Evolutionary conservation across 1,284 basidiomycete genomes (phyloP).

Genomic region (Heterobasidion irregulare): DNA sequence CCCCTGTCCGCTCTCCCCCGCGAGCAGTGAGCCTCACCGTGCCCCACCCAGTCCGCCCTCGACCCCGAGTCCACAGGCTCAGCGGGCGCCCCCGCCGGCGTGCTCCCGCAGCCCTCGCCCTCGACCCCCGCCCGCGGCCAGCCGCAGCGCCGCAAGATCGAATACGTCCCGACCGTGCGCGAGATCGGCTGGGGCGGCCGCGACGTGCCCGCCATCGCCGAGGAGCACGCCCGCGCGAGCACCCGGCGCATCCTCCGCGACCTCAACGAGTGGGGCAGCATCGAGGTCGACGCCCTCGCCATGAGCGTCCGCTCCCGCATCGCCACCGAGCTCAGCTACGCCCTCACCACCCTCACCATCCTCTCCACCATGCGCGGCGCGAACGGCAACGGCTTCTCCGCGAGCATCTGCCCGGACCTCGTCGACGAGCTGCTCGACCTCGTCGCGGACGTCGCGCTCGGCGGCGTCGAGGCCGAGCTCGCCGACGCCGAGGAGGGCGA

Average conservation of each 20-base stretch:
- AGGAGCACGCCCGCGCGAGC: slow-evolving; percentile 41
- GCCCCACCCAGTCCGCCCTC: slow-evolving; percentile 6
- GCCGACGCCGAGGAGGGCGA: slow-evolving; percentile 7
- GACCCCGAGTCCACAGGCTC: slow-evolving; percentile 8
- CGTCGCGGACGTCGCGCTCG: slow-evolving; percentile 77
- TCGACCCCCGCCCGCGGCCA: slow-evolving; percentile 14
- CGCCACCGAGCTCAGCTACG: slow-evolving; percentile 81
- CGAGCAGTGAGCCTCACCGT: background rate
- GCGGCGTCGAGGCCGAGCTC: slow-evolving; percentile 28
- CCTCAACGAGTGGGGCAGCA: slow-evolving; percentile 74
- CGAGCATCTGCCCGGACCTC: slow-evolving; percentile 74
- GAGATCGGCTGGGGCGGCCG: slow-evolving; percentile 82
- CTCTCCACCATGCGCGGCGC: slow-evolving; percentile 70
- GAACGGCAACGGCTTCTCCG: slow-evolving; percentile 59
- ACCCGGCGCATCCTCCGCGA: slow-evolving; percentile 53
- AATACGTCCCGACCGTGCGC: slow-evolving; percentile 81
- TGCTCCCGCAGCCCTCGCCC: slow-evolving; percentile 2
- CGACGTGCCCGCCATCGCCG: slow-evolving; percentile 67
- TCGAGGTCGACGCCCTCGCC: slow-evolving; percentile 85
- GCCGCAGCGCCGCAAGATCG: slow-evolving; percentile 71
- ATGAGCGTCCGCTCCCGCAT: slow-evolving; percentile 88
- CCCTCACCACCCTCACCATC: slow-evolving; percentile 83
- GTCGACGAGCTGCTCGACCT: slow-evolving; percentile 86
- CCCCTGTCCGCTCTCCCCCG: background rate
- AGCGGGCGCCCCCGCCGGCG: background rate